phyloP scores from a whole-genome alignment of 345 rosid genomes.

The Rhizophora apiculata region DNA sequence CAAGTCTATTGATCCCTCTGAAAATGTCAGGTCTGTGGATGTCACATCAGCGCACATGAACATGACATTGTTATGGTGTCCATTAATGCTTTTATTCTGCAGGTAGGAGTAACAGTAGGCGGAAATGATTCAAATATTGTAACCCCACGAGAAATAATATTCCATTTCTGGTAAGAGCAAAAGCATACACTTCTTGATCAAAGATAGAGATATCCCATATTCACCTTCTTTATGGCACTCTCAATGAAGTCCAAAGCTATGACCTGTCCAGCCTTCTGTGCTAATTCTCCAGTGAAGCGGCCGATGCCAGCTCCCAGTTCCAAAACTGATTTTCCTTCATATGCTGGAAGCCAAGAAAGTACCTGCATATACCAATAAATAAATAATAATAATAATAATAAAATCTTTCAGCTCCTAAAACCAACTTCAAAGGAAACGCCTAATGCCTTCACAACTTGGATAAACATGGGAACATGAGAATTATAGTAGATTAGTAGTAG shows the following conservation, averaged over 20 bases:
- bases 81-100: constrained; percentile 75
- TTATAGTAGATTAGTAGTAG: too few species aligned
- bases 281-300: constrained; percentile 86
- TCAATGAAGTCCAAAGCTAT: constrained; percentile 89
- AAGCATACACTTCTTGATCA: too few species aligned
- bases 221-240: constrained; percentile 77
- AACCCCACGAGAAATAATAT: too few species aligned
- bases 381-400: constrained; percentile 14
- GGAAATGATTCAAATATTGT: too few species aligned
- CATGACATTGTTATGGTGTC: constrained; percentile 72
- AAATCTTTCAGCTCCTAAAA: background rate
- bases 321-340: constrained; percentile 66
- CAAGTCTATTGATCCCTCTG: constrained; percentile 69
- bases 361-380: constrained; percentile 36
- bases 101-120: constrained; percentile 8
- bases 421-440: background rate
- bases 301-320: constrained; percentile 98
- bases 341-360: constrained; percentile 75
- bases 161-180: too few species aligned
- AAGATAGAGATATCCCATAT: too few species aligned
- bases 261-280: constrained; percentile 73
- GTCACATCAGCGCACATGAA: constrained; percentile 93
- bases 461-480: too few species aligned
- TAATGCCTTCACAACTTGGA: too few species aligned
- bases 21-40: constrained; percentile 56